phyloP scores from a whole-genome alignment of 2,329 filamentous ascomycete species.

The Aureobasidium lini region DNA sequence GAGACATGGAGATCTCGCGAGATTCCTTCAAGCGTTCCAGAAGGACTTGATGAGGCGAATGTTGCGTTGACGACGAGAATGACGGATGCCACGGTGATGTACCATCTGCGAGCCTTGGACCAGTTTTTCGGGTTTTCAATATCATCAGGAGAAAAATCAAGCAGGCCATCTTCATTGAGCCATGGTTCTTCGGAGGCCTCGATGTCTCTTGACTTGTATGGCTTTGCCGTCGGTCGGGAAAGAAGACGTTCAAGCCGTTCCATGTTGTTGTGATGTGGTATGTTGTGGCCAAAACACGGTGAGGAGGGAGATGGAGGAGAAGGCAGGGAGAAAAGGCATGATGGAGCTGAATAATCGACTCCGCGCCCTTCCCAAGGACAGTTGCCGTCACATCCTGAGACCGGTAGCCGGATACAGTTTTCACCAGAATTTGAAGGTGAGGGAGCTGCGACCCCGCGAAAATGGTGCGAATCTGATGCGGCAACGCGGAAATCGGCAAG shows the following conservation, averaged over 20 bases:
- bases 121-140: constrained; percentile 46
- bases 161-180: constrained; percentile 43
- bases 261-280: constrained; percentile 26
- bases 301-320: background rate
- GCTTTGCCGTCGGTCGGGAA: constrained; percentile 47
- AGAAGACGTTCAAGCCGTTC: constrained; percentile 37
- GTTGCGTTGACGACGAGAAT: constrained; percentile 49
- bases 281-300: background rate
- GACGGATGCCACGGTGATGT: constrained; percentile 37
- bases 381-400: background rate
- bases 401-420: background rate
- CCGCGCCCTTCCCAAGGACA: background rate
- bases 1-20: constrained; percentile 42
- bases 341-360: constrained; percentile 4
- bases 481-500: background rate
- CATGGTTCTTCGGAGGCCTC: constrained; percentile 31
- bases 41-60: constrained; percentile 43
- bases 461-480: background rate
- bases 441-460: constrained; percentile 1
- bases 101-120: constrained; percentile 33
- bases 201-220: constrained; percentile 40
- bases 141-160: constrained; percentile 46
- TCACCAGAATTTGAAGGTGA: background rate
- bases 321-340: background rate
- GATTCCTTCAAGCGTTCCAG: constrained; percentile 34